Evolutionary conservation across 2,329 filamentous ascomycete genomes (phyloP).

Genomic region (Sclerotiophoma versabilis): DNA sequence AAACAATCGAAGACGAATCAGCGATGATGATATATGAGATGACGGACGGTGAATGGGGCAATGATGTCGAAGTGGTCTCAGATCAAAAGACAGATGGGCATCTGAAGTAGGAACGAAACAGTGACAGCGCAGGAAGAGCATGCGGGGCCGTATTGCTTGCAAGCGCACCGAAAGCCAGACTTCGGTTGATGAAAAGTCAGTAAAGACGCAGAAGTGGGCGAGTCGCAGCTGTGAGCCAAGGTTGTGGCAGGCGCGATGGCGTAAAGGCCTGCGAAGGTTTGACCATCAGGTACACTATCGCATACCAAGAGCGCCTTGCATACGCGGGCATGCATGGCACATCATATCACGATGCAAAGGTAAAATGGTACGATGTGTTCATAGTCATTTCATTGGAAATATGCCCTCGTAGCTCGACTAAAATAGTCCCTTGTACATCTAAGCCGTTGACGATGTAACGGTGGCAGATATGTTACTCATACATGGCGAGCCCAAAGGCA

Average conservation of each 20-base stretch:
- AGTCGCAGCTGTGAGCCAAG: not conserved
- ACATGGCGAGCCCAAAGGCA: slow-evolving; percentile 29
- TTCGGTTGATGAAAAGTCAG: not conserved
- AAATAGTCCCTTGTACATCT: slow-evolving; percentile 27
- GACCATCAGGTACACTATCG: not conserved
- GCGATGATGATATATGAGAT: not conserved
- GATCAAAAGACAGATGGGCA: not conserved
- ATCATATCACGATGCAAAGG: not conserved
- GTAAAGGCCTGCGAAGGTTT: not conserved
- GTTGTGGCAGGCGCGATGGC: slow-evolving; percentile 9
- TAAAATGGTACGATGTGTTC: slow-evolving; percentile 7
- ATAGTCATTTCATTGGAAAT: slow-evolving; percentile 25
- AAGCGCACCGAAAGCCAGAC: not conserved
- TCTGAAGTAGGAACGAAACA: not conserved
- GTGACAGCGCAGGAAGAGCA: not conserved
- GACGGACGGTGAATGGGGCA: not conserved
- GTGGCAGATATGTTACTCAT: slow-evolving; percentile 34
- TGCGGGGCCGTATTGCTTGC: not conserved
- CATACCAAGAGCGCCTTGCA: slow-evolving; percentile 14
- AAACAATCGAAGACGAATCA: not conserved
- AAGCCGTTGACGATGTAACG: slow-evolving; percentile 24
- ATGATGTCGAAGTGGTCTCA: not conserved
- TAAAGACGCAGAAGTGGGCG: not conserved
- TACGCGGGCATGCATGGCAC: slow-evolving; percentile 5
- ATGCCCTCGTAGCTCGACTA: slow-evolving; percentile 29